Conservation (phyloP, 139 green algal genomes). For the Tetraselmis chui region DNA sequence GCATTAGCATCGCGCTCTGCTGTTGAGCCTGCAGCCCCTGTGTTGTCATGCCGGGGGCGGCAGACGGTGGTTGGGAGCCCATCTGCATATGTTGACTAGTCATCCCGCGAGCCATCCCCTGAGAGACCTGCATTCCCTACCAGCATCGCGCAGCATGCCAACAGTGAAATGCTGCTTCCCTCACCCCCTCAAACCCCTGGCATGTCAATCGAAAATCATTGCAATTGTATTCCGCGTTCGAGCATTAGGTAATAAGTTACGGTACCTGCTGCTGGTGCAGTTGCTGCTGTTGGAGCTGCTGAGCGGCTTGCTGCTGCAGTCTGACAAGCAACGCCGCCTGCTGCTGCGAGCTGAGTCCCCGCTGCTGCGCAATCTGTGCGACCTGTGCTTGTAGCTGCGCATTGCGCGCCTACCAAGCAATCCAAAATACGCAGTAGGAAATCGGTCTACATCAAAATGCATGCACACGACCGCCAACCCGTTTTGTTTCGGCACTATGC, state of each 20-base stretch:
- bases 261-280: not conserved
- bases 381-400: not conserved
- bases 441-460: too few relatives aligned
- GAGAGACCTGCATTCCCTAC: not conserved
- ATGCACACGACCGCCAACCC: too few relatives aligned
- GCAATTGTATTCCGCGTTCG: too few relatives aligned
- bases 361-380: not conserved
- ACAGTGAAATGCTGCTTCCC: too few relatives aligned
- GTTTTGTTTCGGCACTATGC: too few relatives aligned
- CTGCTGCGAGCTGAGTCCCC: not conserved
- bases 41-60: not conserved
- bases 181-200: too few relatives aligned
- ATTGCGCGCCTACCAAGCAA: not conserved
- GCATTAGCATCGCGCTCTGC: not conserved
- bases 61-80: too few relatives aligned
- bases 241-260: too few relatives aligned
- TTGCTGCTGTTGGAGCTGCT: not conserved
- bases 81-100: not conserved
- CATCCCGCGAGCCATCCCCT: not conserved
- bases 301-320: not conserved
- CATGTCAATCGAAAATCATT: too few relatives aligned
- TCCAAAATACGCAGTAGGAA: too few relatives aligned
- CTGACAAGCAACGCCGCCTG: not conserved
- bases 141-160: too few relatives aligned
- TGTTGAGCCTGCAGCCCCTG: not conserved